Evolutionary conservation across 73 alveolate species (phyloP).

Genomic region (Paramecium biaurelia): DNA sequence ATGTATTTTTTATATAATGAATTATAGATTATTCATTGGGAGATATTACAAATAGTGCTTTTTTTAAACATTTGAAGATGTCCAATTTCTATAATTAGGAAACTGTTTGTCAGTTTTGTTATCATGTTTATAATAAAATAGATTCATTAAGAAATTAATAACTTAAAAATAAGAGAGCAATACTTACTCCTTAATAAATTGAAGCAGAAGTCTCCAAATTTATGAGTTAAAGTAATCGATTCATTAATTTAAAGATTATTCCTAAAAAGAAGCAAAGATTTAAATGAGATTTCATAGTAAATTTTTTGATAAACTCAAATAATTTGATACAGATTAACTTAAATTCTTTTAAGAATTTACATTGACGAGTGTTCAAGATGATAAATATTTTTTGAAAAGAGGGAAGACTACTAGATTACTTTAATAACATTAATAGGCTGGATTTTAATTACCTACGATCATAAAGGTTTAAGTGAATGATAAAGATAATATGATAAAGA

Average conservation of each 20-base stretch:
- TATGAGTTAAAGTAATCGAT: slow-evolving; percentile 2
- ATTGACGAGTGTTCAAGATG: slow-evolving; percentile 5
- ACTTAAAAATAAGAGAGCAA: neutral
- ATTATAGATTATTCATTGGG: slow-evolving; percentile 53
- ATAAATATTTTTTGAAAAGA: neutral
- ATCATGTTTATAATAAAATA: slow-evolving; percentile 35
- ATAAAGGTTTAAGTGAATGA: slow-evolving; percentile 45
- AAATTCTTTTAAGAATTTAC: slow-evolving; percentile 44
- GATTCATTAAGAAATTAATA: slow-evolving; percentile 48
- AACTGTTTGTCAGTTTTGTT: slow-evolving; percentile 51
- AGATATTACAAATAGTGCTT: slow-evolving; percentile 18
- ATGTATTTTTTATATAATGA: neutral
- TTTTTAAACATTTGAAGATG: slow-evolving; percentile 46
- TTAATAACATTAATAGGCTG: neutral
- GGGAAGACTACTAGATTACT: neutral
- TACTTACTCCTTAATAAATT: neutral
- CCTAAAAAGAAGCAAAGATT: neutral
- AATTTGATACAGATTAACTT: slow-evolving; percentile 33
- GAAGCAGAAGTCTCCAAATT: neutral
- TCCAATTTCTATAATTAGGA: slow-evolving; percentile 41
- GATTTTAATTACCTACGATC: slow-evolving; percentile 38
- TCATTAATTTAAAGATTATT: neutral
- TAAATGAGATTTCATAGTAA: neutral
- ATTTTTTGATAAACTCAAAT: slow-evolving; percentile 15
- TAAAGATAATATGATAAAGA: slow-evolving; percentile 43